Percentiles rank a stretch among this genome's conserved stretches.
phyloP scores from a whole-genome alignment of 2,329 filamentous ascomycete species.

The Daldinia sp. region DNA sequence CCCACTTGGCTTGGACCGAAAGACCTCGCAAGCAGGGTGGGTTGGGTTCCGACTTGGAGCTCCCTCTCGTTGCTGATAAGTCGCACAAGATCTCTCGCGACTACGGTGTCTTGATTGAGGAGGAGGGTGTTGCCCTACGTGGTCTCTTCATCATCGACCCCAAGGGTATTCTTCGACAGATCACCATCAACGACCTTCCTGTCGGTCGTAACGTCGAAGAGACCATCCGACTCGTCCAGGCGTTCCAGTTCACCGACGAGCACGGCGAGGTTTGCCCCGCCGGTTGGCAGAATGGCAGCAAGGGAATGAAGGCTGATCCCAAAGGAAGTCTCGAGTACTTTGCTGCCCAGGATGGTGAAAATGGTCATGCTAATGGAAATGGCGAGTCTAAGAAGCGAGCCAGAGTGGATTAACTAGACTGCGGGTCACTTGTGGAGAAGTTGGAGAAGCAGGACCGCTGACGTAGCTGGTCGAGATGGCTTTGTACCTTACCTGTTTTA shows the following conservation, averaged over 20 bases:
- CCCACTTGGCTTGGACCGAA: conserved; percentile 65
- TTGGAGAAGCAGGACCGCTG: conserved; percentile 21
- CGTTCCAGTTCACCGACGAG: conserved; percentile 85
- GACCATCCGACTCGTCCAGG: conserved; percentile 70
- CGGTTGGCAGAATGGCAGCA: conserved; percentile 57
- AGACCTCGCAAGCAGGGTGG: conserved; percentile 68
- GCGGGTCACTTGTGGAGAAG: conserved; percentile 1
- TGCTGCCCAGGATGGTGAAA: conserved; percentile 37
- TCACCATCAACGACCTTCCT: conserved; percentile 71
- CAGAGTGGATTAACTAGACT: conserved; percentile 36
- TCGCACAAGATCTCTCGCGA: conserved; percentile 66
- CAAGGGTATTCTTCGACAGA: conserved; percentile 66
- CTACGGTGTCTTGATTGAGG: conserved; percentile 71
- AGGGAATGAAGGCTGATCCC: conserved; percentile 61
- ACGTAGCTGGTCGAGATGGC: conserved; percentile 19
- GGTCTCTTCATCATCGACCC: conserved; percentile 74
- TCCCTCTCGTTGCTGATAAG: conserved; percentile 69
- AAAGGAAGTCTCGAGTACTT: conserved; percentile 62
- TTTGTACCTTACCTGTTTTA: conserved; percentile 15
- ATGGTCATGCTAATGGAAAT: conserved; percentile 48
- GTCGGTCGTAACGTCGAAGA: conserved; percentile 72
- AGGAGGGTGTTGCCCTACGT: conserved; percentile 68
- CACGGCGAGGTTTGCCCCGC: conserved; percentile 77
- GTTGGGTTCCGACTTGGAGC: conserved; percentile 65
- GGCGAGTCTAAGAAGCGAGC: conserved; percentile 48